phyloP scores from a whole-genome alignment of 148 eudicot species.

The Tetragonia tetragonoides region DNA sequence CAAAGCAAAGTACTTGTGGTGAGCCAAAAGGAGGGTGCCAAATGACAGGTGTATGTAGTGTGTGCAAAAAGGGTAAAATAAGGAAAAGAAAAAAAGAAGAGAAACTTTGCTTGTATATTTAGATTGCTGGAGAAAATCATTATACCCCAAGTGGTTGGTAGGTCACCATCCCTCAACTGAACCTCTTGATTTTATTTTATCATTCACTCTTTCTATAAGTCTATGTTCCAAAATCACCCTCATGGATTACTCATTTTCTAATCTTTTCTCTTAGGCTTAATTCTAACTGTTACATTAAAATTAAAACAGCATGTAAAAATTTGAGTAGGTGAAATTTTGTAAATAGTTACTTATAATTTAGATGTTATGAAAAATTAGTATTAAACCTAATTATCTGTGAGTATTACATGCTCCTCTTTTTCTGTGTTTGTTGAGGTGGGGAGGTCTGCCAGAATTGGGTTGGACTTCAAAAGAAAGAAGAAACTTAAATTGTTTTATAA shows the following conservation, averaged over 20 bases:
- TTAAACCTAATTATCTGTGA: too few relatives aligned
- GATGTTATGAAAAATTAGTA: too few relatives aligned
- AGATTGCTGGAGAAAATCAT: constrained; percentile 29
- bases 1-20: constrained; percentile 26
- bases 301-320: too few relatives aligned
- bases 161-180: constrained; percentile 40
- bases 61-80: constrained; percentile 20
- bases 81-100: constrained; percentile 6
- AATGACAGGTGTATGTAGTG: not conserved
- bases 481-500: too few relatives aligned
- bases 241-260: not conserved
- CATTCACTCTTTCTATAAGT: not conserved
- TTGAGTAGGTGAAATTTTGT: too few relatives aligned
- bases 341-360: too few relatives aligned
- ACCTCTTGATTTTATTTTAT: not conserved
- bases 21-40: constrained; percentile 5
- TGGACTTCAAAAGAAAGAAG: too few relatives aligned
- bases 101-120: constrained; percentile 29
- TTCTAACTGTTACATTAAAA: too few relatives aligned
- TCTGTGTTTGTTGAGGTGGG: too few relatives aligned
- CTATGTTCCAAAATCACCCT: not conserved
- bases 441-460: too few relatives aligned
- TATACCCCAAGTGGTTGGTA: constrained; percentile 33
- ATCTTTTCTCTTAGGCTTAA: too few relatives aligned
- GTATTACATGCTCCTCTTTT: too few relatives aligned